These are phyloP conservation scores for Penicillium longicatenatum DNA, from an alignment of 495 filamentous ascomycete genomes.

Conservation along the genomic window DNA sequence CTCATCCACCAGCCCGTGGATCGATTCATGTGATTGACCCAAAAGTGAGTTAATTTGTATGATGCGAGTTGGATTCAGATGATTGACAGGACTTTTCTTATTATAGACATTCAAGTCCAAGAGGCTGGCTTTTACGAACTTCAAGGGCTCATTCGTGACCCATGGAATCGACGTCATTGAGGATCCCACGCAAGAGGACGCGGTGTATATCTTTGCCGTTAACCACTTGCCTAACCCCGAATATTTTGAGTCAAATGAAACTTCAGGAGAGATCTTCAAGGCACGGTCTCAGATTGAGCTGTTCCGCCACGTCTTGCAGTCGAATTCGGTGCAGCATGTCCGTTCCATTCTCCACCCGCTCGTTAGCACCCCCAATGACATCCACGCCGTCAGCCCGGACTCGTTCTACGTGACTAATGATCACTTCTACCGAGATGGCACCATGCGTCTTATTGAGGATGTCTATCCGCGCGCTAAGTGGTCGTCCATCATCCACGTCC, in stretches of 20 bases:
- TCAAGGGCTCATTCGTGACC: conserved; percentile 55
- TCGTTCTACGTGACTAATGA: conserved; percentile 65
- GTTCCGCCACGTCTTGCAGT: conserved; percentile 54
- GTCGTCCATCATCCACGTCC: conserved; percentile 40
- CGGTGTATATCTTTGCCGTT: conserved; percentile 62
- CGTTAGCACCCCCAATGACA: conserved; percentile 62
- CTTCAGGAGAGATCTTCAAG: conserved; percentile 25
- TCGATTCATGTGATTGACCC: conserved; percentile 59
- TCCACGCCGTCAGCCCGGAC: conserved; percentile 48
- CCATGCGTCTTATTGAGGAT: conserved; percentile 47
- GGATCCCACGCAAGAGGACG: conserved; percentile 40
- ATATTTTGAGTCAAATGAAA: conserved; percentile 19
- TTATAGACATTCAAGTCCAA: conserved; percentile 51
- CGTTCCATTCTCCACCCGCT: conserved; percentile 45
- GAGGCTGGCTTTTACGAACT: conserved; percentile 51
- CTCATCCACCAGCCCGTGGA: conserved; percentile 36
- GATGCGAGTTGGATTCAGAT: not conserved
- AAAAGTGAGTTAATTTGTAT: conserved; percentile 29
- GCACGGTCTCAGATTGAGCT: conserved; percentile 58
- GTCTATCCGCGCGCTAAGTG: conserved; percentile 38
- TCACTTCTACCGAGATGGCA: conserved; percentile 53
- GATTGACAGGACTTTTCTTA: not conserved
- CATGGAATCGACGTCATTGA: conserved; percentile 62
- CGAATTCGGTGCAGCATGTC: conserved; percentile 38
- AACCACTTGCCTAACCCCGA: conserved; percentile 57